Percentiles rank a stretch among this genome's conserved stretches.
phyloP scores from a whole-genome alignment of 495 filamentous ascomycete genomes.

The Tuber calosporum region DNA sequence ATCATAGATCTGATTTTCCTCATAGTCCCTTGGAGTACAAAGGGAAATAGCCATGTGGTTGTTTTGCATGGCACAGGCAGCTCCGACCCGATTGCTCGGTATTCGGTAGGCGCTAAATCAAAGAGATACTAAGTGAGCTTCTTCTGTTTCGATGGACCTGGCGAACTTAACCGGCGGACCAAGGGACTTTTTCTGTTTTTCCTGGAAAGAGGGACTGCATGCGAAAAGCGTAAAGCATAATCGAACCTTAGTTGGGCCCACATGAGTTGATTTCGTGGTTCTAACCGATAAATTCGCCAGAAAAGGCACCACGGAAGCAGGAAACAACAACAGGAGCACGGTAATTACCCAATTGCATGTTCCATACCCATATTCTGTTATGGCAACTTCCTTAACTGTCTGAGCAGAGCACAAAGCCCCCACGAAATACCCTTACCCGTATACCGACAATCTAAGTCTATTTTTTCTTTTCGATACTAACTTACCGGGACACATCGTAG shows the following conservation, averaged over 20 bases:
- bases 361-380: neutral
- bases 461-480: neutral
- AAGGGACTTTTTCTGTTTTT: neutral
- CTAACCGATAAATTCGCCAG: neutral
- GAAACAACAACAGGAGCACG: neutral
- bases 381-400: neutral
- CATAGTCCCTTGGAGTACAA: neutral
- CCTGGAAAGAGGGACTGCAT: neutral
- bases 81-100: neutral
- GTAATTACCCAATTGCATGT: neutral
- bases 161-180: neutral
- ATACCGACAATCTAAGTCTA: neutral
- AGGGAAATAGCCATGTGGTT: neutral
- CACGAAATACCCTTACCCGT: neutral
- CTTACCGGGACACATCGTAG: neutral
- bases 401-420: neutral
- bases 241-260: neutral
- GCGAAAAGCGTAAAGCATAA: neutral
- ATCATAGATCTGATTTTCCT: conserved; percentile 3
- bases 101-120: neutral
- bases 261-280: neutral
- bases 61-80: neutral
- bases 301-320: neutral
- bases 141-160: neutral
- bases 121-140: neutral